A percentile compares a stretch with the other conserved stretches of the same genome.
These are phyloP conservation scores for Ustulina deusta DNA, from an alignment of 2,329 filamentous ascomycete species.

Conservation along the genomic window DNA sequence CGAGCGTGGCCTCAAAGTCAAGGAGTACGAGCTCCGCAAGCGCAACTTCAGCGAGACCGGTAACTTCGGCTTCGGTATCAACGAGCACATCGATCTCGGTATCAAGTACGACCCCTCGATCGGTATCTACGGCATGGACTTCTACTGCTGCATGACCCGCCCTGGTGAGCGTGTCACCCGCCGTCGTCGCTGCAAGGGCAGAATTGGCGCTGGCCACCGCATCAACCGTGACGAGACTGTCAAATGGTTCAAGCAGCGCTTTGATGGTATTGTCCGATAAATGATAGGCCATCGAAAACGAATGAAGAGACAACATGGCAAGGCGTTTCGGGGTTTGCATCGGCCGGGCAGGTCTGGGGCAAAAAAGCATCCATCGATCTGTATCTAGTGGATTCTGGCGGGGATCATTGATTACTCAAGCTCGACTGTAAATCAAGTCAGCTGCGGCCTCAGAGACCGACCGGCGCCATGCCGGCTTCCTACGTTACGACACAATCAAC, in stretches of 20 bases:
- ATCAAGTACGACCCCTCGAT: constrained; percentile 99
- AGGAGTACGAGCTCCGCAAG: constrained; percentile 99
- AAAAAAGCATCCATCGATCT: constrained; percentile 57
- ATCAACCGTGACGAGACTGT: constrained; percentile 96
- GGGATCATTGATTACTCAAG: constrained; percentile 62
- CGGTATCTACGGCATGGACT: constrained; percentile 99
- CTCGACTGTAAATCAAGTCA: constrained; percentile 68
- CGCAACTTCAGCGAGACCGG: constrained; percentile 99
- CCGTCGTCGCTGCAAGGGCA: constrained; percentile 89
- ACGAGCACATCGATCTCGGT: constrained; percentile 99
- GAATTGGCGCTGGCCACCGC: constrained; percentile 87
- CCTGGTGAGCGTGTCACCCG: constrained; percentile 98
- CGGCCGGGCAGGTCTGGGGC: constrained; percentile 57
- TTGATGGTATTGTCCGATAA: constrained; percentile 99
- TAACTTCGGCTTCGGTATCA: constrained; percentile 99
- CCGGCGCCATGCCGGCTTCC: constrained; percentile 74
- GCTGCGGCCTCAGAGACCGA: constrained; percentile 80
- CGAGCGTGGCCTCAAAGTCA: constrained; percentile 99
- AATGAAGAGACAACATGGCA: constrained; percentile 47
- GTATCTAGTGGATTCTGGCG: constrained; percentile 57
- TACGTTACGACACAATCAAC: constrained; percentile 42
- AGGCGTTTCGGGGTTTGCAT: constrained; percentile 54
- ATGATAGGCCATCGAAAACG: constrained; percentile 51
- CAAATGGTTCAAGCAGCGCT: constrained; percentile 93
- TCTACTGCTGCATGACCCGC: constrained; percentile 99